Conservation (phyloP, 345 rosid species). For the Eucalyptus rudis region DNA sequence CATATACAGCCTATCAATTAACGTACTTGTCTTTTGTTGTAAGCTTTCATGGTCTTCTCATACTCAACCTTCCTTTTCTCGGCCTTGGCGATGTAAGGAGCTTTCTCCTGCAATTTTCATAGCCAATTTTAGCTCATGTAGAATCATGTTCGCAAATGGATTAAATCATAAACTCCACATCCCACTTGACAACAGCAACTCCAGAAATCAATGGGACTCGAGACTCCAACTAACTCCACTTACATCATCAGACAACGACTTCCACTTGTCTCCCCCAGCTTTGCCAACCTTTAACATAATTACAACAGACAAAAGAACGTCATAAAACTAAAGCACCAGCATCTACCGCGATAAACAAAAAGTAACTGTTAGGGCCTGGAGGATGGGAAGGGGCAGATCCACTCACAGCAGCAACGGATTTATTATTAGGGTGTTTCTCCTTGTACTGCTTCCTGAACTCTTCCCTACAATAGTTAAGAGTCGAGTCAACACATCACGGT, state of each 20-base stretch:
- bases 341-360: neutral
- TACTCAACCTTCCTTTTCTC: slow-evolving; percentile 83
- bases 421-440: slow-evolving; percentile 89
- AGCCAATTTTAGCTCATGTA: neutral
- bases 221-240: neutral
- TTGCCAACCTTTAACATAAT: slow-evolving; percentile 60
- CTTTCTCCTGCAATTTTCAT: slow-evolving; percentile 48
- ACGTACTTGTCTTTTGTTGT: slow-evolving; percentile 64
- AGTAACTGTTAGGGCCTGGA: neutral
- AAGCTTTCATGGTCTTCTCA: slow-evolving; percentile 88
- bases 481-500: neutral
- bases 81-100: slow-evolving; percentile 66
- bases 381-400: neutral
- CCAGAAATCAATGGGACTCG: neutral
- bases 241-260: slow-evolving; percentile 71
- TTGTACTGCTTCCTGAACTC: slow-evolving; percentile 81
- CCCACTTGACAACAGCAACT: neutral
- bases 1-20: neutral
- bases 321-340: neutral
- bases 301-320: neutral
- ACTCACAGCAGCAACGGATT: slow-evolving; percentile 89
- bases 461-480: slow-evolving; percentile 40
- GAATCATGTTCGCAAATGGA: neutral
- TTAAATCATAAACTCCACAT: neutral
- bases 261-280: slow-evolving; percentile 97